Conservation (phyloP, 371 early-diverging fungal genomes). For the Haplosporangium sp. region DNA sequence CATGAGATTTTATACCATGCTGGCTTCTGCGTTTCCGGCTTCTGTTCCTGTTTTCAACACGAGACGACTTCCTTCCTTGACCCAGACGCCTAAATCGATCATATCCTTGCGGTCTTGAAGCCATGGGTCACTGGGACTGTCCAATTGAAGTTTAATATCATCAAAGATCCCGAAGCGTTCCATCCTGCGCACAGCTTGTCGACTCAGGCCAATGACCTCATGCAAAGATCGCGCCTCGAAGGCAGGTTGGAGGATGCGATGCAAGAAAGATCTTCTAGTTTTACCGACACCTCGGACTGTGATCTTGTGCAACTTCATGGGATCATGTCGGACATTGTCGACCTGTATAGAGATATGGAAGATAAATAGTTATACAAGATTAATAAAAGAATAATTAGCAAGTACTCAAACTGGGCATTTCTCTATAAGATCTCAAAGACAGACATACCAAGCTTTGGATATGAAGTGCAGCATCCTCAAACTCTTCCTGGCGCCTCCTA, state of each 20-base stretch:
- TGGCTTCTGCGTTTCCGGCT: constrained; percentile 86
- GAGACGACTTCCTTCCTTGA: constrained; percentile 78
- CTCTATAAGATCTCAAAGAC: background rate
- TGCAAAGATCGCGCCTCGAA: constrained; percentile 70
- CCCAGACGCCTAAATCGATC: constrained; percentile 76
- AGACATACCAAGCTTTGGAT: constrained; percentile 41
- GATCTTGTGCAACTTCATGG: constrained; percentile 64
- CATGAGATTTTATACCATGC: constrained; percentile 63
- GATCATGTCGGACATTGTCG: constrained; percentile 52
- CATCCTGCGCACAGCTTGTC: constrained; percentile 73
- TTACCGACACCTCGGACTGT: constrained; percentile 59
- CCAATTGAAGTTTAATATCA: constrained; percentile 74
- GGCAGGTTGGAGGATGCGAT: constrained; percentile 56
- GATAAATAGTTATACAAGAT: too few species aligned
- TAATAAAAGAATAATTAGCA: too few species aligned
- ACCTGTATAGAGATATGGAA: constrained; percentile 20
- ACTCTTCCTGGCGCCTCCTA: constrained; percentile 48
- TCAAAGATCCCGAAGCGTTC: constrained; percentile 81
- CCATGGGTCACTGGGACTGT: constrained; percentile 65
- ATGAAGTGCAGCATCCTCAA: constrained; percentile 42
- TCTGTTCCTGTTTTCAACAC: constrained; percentile 86
- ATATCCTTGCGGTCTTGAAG: constrained; percentile 63
- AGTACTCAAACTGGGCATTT: too few species aligned
- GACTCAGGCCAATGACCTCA: constrained; percentile 72
- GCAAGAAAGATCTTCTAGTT: constrained; percentile 64